These are phyloP conservation scores for Barnettozyma californica DNA, from an alignment of 805 yeast species.

Conservation along the genomic window DNA sequence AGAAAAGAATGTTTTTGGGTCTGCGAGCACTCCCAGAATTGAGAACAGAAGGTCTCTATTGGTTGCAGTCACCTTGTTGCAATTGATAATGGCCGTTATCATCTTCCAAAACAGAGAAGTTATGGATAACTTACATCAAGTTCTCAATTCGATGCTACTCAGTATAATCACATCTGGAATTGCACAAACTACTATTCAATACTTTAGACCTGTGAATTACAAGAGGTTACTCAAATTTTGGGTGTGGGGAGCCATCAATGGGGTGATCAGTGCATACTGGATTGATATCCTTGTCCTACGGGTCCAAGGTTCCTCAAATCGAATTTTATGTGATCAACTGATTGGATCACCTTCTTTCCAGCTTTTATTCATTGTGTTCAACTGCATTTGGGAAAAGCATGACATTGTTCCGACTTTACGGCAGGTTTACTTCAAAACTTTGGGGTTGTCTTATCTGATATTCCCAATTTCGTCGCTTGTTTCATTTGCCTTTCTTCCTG, in stretches of 20 bases:
- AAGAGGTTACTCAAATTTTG: slow-evolving; percentile 37
- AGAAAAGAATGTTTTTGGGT: slow-evolving; percentile 15
- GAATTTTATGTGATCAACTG: slow-evolving; percentile 48
- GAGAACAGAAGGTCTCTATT: slow-evolving; percentile 6
- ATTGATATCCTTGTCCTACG: slow-evolving; percentile 38
- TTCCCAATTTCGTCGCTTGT: slow-evolving; percentile 56
- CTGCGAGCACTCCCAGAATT: not conserved
- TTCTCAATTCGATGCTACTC: slow-evolving; percentile 21
- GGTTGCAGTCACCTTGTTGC: slow-evolving; percentile 8
- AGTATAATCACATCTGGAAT: slow-evolving; percentile 22
- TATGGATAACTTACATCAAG: slow-evolving; percentile 20
- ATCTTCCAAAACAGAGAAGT: slow-evolving; percentile 20
- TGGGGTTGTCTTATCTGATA: slow-evolving; percentile 47
- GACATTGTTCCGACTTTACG: slow-evolving; percentile 29
- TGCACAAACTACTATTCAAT: slow-evolving; percentile 22
- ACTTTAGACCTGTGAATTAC: slow-evolving; percentile 18
- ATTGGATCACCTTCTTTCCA: slow-evolving; percentile 54
- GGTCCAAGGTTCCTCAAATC: slow-evolving; percentile 31
- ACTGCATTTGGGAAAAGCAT: slow-evolving; percentile 51
- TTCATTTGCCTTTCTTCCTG: slow-evolving; percentile 44
- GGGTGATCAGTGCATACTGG: slow-evolving; percentile 51
- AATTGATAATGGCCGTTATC: slow-evolving; percentile 6
- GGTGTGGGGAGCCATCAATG: slow-evolving; percentile 59
- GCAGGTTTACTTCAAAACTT: slow-evolving; percentile 39
- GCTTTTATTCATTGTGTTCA: slow-evolving; percentile 41